These are phyloP conservation scores for Aspergillus eucalypticola DNA, from an alignment of 2,329 filamentous ascomycete genomes.

Conservation along the genomic window DNA sequence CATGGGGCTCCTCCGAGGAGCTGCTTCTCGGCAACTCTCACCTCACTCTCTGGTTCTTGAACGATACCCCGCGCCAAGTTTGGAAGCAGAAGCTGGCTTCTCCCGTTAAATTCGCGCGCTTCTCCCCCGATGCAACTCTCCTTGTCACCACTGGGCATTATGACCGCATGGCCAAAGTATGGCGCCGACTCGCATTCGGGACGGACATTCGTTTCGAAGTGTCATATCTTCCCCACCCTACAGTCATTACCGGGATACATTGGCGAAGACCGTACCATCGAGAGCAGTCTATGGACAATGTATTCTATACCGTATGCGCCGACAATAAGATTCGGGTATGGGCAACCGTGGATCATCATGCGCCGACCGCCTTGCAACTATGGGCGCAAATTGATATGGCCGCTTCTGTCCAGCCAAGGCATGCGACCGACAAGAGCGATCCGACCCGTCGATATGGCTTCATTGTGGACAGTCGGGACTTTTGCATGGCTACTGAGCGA, in stretches of 20 bases:
- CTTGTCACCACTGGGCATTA: slow-evolving; percentile 78
- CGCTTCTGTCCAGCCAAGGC: slow-evolving; percentile 64
- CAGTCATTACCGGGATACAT: slow-evolving; percentile 75
- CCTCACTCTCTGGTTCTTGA: slow-evolving; percentile 69
- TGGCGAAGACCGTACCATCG: slow-evolving; percentile 79
- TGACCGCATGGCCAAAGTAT: slow-evolving; percentile 87
- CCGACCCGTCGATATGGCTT: slow-evolving; percentile 67
- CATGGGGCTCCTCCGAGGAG: slow-evolving; percentile 86
- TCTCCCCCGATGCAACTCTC: slow-evolving; percentile 84
- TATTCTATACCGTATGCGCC: slow-evolving; percentile 83
- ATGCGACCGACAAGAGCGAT: slow-evolving; percentile 41
- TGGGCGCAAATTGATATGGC: slow-evolving; percentile 80
- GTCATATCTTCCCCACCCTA: slow-evolving; percentile 83
- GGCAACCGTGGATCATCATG: slow-evolving; percentile 72
- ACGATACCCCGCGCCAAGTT: slow-evolving; percentile 48
- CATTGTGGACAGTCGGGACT: slow-evolving; percentile 78
- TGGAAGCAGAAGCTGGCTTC: slow-evolving; percentile 78
- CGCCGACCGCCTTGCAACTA: slow-evolving; percentile 70
- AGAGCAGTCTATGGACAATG: slow-evolving; percentile 79
- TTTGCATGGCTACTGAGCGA: slow-evolving; percentile 73
- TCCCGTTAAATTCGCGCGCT: slow-evolving; percentile 69
- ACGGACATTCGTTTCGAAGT: slow-evolving; percentile 85
- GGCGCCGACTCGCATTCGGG: slow-evolving; percentile 83
- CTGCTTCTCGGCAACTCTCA: slow-evolving; percentile 72
- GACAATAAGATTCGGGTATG: slow-evolving; percentile 82